Base-by-base conservation (phyloP, 83 land plant genomes). In the Picea abies region DNA sequence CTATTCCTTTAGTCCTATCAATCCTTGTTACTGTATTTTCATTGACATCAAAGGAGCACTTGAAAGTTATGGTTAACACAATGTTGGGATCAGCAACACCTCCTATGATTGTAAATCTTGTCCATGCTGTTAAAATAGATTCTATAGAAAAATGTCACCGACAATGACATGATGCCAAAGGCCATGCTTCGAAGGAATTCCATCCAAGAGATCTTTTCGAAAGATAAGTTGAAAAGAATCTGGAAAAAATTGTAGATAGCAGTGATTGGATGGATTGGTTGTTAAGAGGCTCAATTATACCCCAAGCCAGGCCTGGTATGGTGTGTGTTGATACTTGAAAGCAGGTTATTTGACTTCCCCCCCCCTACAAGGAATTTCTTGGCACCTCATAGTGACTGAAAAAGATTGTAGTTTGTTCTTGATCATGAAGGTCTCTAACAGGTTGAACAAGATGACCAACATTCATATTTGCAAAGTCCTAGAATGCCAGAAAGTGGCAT, bases 331-430 rank as follows among this genome's bases (percentile, higher is more conserved):
- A n/a, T n/a, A 93, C 80, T 84, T 97, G 5, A 96, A 95, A 85
- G 90, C 91, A 62, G 99, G 99, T 37, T 91, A 96, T 86, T 84
- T 97, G 81, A 93, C 82, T 65, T 29, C 93, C 93, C 94, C 44
- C 97, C 98, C 64, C 99, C 99, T 76, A 86, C 69, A 4, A 95
- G 93, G 23, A 86, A 88, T 65, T 85, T 92, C 72, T 81, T 96
- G 80, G 94, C 98, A 78, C 99, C 99, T 80, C 98, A 97, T 85
- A 70, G 85, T 79, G 97, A 96, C 76, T 97, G 99, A 98, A 88
- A 88, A 77, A 88, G 89, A n/a, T 83, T 90, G 19, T 92, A 90
- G 84, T 97, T 97, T 91, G 90, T 93, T 63, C 86, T 97, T 76
- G 96, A 97, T 64, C 99, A 97, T 82, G 99, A 97, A 87, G 92